A percentile compares a stretch with the other conserved stretches of the same genome.
Conservation (phyloP, 768 basidiomycete species). For the Pholiota molesta region DNA sequence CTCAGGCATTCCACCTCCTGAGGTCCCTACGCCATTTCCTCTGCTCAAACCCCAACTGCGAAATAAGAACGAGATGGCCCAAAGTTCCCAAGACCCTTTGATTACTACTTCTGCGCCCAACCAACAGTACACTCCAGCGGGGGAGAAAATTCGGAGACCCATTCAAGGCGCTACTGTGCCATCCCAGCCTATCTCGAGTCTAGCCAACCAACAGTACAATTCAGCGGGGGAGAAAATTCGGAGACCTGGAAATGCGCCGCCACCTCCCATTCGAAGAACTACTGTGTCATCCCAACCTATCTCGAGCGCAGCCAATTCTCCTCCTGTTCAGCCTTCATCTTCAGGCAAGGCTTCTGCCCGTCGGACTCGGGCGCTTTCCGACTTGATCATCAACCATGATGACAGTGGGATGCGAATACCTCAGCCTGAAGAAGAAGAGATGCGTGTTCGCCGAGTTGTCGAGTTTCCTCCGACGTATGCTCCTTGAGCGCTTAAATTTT, state of each 20-base stretch:
- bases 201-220: background rate
- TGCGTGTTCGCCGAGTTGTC: background rate
- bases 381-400: background rate
- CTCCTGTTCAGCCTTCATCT: background rate
- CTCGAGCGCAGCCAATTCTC: too few relatives aligned
- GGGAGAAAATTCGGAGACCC: background rate
- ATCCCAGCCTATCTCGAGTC: background rate
- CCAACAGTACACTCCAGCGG: background rate
- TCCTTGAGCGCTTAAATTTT: background rate
- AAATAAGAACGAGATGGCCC: too few relatives aligned
- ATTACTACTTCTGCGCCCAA: background rate
- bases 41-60: background rate
- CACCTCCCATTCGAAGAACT: background rate
- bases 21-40: background rate
- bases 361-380: background rate
- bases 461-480: background rate
- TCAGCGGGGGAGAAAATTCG: background rate
- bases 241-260: too few relatives aligned
- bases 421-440: background rate
- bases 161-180: background rate
- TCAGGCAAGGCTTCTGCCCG: background rate
- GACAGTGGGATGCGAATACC: background rate
- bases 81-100: background rate
- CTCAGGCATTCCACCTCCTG: background rate
- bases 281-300: background rate